Base-by-base conservation (phyloP, 345 rosid genomes). In the Hibiscus tridactylites region DNA sequence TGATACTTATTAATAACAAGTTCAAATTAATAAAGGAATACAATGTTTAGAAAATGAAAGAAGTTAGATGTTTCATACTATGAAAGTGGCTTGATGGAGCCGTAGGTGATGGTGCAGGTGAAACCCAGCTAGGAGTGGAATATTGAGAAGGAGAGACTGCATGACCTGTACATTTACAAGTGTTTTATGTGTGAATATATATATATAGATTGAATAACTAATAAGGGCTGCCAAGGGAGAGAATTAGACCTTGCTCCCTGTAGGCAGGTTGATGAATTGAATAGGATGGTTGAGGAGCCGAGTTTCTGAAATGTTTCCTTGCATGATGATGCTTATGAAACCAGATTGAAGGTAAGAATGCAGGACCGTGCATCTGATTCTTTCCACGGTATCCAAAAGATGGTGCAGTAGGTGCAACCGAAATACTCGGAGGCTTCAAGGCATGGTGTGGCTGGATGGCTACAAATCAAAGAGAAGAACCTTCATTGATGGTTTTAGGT, bases 331-430 rank as follows among this genome's bases (percentile, higher is more conserved):
- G 78, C 76, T 66, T 79, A 68, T 66, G 78, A 61, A 53, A 63
- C 52, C 82, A 65, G 26, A 68, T 11, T 9, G 76, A 73, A 74
- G 84, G 85, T 3, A 82, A 71, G 78, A 65, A 58, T 35, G 79
- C 82, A 66, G 77, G 78, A 56, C 73, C 52, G 6, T 70, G 79
- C 19, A 46, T 21, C 84, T 77, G 67, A 69, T 72, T 76, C 47
- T 67, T 72, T 57, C 59, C 71, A 65, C 80, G 79, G 62, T 61
- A 61, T 17, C 66, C 68, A 61, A 49, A 64, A 59, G 80, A 78
- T 33, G 82, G 19, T 39, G 54, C 37, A 9, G 87, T 80, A 49
- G 92, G 90, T 70, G 84, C 83, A 72, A 79, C 71, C 10, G 90
- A 72, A 58, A 86, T 86, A 73, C 87, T 85, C 15, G 83, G 72